A percentile compares a stretch with the other conserved stretches of the same genome.
phyloP scores from a whole-genome alignment of 1,284 basidiomycete genomes.

The Violaceomyces palustris region DNA sequence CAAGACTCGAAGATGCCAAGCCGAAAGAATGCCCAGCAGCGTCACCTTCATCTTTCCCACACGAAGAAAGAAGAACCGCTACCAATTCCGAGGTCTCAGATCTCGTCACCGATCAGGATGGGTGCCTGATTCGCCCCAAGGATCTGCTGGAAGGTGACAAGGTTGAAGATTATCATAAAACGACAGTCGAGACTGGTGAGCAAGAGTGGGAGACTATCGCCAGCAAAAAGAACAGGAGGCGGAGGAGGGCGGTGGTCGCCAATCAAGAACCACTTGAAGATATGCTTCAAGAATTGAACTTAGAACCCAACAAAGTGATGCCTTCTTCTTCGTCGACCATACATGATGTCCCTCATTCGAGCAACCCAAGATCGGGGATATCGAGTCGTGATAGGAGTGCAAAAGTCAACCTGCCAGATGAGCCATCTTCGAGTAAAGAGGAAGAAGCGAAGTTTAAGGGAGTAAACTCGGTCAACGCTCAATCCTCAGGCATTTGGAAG shows the following conservation, averaged over 20 bases:
- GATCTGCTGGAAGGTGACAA: background rate
- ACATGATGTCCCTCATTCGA: background rate
- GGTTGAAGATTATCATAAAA: background rate
- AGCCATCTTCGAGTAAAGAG: too few relatives aligned
- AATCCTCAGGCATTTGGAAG: conserved; percentile 1
- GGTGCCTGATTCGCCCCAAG: conserved; percentile 19
- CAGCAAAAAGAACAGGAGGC: conserved; percentile 10
- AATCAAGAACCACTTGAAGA: background rate
- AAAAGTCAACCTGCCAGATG: background rate
- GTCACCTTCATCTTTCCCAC: background rate
- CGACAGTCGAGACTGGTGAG: too few relatives aligned
- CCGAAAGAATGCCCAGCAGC: background rate
- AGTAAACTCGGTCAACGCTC: background rate
- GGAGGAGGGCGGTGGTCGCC: background rate
- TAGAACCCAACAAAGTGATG: background rate
- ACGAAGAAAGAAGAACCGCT: background rate
- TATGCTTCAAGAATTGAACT: background rate
- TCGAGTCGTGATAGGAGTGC: background rate
- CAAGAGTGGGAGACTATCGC: conserved; percentile 21
- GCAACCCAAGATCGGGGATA: background rate
- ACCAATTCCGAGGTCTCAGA: background rate
- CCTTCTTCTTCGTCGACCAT: background rate
- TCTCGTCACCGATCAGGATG: conserved; percentile 20
- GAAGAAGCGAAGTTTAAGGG: too few relatives aligned
- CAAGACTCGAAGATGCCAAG: background rate